Base-by-base conservation (phyloP, 1,284 basidiomycete genomes). In the Microbotryomycetes sp. region DNA sequence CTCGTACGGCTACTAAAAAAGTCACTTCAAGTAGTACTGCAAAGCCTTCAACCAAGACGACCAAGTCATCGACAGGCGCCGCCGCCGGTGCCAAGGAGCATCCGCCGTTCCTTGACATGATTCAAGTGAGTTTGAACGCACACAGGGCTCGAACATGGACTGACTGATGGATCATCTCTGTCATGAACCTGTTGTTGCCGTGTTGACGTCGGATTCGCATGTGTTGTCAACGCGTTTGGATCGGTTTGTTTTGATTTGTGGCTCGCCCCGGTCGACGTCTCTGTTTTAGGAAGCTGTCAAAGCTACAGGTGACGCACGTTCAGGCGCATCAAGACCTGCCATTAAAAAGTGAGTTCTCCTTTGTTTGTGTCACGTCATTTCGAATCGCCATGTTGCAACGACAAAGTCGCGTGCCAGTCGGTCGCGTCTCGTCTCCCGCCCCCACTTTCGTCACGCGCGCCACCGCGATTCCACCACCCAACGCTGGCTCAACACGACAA, bases 341-440 rank as follows among this genome's bases (percentile, higher is more conserved):
- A 67, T 64, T 55, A 67, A 67, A 62, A 67, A 64, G 65, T 67
- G 52, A 54, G 65, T 61, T 16, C n/a, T 5, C 22, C 26, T 14
- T n/a, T 19, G 36, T 28, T 30, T 15, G n/a, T 28, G 31, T 28
- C 46, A 30, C 29, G 54, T 16, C 54, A 4, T 19, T 42, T 6
- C 28, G 16, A 16, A 22, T 9, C 23, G 19, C 25, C 45, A 22
- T 25, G n/a, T n/a, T n/a, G n/a, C n/a, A n/a, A n/a, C n/a, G n/a
- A n/a, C n/a, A n/a, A n/a, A n/a, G n/a, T n/a, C n/a, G n/a, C n/a
- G n/a, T n/a, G n/a, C n/a, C n/a, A n/a, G n/a, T n/a, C n/a, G n/a
- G n/a, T n/a, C n/a, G n/a, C n/a, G n/a, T 30, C 29, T 42, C 19
- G 15, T 19, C 9, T 30, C 23, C 55, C 22, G 14, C 19, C 15